These are phyloP conservation scores for Aspergillus nomiae DNA, from an alignment of 2,329 filamentous ascomycete genomes.

Conservation along the genomic window DNA sequence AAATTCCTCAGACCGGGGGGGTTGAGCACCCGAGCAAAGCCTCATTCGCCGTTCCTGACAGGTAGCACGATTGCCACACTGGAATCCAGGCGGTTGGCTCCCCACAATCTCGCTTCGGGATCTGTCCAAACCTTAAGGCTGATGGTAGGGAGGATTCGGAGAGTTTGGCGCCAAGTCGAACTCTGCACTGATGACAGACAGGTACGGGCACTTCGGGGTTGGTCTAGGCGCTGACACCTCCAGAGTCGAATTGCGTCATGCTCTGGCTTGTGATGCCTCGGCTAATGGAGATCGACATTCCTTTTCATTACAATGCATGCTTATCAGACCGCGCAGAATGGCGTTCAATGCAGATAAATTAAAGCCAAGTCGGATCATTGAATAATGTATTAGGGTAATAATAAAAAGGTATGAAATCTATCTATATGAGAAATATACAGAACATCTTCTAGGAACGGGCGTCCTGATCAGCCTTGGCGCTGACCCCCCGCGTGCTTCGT, in stretches of 20 bases:
- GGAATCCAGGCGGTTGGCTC: slow-evolving; percentile 3
- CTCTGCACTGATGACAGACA: background rate
- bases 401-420: background rate
- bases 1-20: background rate
- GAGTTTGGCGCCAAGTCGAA: background rate
- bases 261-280: slow-evolving; percentile 17
- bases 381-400: background rate
- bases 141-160: background rate
- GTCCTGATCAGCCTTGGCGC: background rate
- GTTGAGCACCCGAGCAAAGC: background rate
- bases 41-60: background rate
- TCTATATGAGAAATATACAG: background rate
- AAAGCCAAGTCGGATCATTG: background rate
- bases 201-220: background rate
- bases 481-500: slow-evolving; percentile 10
- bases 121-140: background rate
- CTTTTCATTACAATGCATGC: background rate
- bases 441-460: background rate
- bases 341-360: background rate
- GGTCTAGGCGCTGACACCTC: background rate
- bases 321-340: background rate
- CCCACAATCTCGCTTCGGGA: slow-evolving; percentile 4
- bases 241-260: background rate
- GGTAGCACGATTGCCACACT: background rate
- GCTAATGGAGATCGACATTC: background rate